phyloP scores from a whole-genome alignment of 108 stramenopile genomes.

The Pseudonitzschia multiseries region DNA sequence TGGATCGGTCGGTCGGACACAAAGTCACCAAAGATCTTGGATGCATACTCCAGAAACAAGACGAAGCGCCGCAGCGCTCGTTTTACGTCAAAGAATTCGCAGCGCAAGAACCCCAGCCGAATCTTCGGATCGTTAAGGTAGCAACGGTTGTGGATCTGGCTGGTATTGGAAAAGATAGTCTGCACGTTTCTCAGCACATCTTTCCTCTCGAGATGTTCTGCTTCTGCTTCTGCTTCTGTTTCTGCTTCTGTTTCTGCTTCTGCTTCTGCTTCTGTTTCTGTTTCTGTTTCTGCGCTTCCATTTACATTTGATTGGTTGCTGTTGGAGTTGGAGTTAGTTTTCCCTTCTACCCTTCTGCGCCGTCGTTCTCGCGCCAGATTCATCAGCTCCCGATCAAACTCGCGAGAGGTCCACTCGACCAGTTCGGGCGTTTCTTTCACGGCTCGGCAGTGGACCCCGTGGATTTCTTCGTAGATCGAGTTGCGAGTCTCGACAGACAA shows the following conservation, averaged over 20 bases:
- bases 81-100: conserved; percentile 33
- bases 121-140: conserved; percentile 21
- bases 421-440: conserved; percentile 20
- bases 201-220: too few species aligned
- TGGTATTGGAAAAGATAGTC: neutral
- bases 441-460: conserved; percentile 14
- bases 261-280: too few species aligned
- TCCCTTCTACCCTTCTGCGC: neutral
- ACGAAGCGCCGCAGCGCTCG: conserved; percentile 36
- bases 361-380: neutral
- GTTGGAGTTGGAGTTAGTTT: neutral
- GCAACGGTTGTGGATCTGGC: neutral
- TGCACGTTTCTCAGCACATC: neutral
- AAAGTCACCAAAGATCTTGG: conserved; percentile 41
- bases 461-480: conserved; percentile 25
- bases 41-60: conserved; percentile 32
- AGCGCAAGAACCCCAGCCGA: conserved; percentile 35
- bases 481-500: conserved; percentile 22
- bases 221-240: too few species aligned
- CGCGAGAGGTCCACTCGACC: neutral
- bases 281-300: too few species aligned
- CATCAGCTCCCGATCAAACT: neutral
- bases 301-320: neutral
- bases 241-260: too few species aligned
- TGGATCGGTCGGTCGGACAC: conserved; percentile 6